Base-by-base conservation (phyloP, 2,329 filamentous ascomycete genomes). In the Tympanopsis confertula region DNA sequence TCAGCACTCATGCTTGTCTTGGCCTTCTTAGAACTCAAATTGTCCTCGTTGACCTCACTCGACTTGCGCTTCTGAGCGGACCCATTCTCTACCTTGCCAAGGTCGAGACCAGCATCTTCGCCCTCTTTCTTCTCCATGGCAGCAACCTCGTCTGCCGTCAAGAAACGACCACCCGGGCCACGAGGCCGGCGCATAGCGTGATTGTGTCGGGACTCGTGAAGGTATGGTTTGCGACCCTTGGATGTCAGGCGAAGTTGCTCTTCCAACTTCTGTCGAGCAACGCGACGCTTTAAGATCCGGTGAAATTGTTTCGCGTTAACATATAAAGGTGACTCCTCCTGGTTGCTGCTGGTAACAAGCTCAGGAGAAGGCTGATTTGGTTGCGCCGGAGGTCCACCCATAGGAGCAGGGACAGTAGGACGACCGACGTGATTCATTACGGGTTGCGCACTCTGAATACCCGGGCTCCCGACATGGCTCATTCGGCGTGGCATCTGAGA, bases 281-380 rank as follows among this genome's bases (percentile, higher is more conserved):
- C 86, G 41, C 91, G 77, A 41, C 91, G 76, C 68, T 98, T 96
- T 39, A 98, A 63, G 36, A 98, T 98, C 19, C 91, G 83, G 56
- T 98, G 91, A 49, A 98, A 98, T 53, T 98, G 91, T 58, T 98
- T 98, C 4, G 91, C 91, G 51, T 98, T 98, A 52, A 98, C 91
- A 50, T 98, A 98, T 1, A 98, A 67, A 0, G 91, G 91, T 0
- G 89, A 89, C 54, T 98, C 91, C 56, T 96, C 91, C 3, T 79
- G 78, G 13, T 73, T 72, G 13, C 71, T 69, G 3, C 66, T 69
- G 5, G 81, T 66, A 1, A 82, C 73, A 50, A 91, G 76, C 54
- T 95, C 88, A 5, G 86, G 85, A 1, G 86, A 89, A 44, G 85
- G 78, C 3, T 76, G 74, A 35, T 74, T 74, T 41, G 76, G 77